A percentile compares a stretch with the other conserved stretches of the same genome.
These are phyloP conservation scores for Geotrichum histeridarum DNA, from an alignment of 1,139 yeast genomes.

Conservation along the genomic window DNA sequence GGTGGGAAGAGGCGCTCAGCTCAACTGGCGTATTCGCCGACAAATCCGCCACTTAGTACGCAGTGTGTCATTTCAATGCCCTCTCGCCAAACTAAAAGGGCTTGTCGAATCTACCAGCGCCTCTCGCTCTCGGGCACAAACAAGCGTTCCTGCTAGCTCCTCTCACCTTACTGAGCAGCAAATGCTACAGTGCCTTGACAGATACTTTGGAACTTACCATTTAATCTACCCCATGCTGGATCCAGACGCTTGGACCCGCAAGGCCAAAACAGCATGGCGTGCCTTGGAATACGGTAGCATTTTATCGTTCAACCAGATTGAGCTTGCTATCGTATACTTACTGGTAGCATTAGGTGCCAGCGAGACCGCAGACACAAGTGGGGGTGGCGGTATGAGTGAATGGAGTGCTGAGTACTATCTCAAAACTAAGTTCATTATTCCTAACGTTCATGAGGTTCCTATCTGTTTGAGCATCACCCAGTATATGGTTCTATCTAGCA, in stretches of 20 bases:
- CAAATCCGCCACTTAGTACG: background rate
- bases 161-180: conserved; percentile 21
- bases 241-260: conserved; percentile 23
- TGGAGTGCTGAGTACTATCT: conserved; percentile 5
- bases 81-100: background rate
- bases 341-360: conserved; percentile 25
- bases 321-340: conserved; percentile 26
- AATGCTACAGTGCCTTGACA: conserved; percentile 26
- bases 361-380: background rate
- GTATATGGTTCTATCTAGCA: conserved; percentile 4
- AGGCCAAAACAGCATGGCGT: conserved; percentile 26
- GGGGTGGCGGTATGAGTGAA: background rate
- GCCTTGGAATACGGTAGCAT: conserved; percentile 23
- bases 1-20: background rate
- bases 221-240: conserved; percentile 25
- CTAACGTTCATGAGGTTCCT: conserved; percentile 10
- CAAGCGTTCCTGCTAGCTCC: background rate
- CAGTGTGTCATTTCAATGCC: background rate
- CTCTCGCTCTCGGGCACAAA: background rate
- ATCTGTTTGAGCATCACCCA: conserved; percentile 8
- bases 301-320: conserved; percentile 19
- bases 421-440: conserved; percentile 4
- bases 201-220: conserved; percentile 23
- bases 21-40: background rate
- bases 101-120: background rate